Conservation (phyloP, 106 monocot species). For the Xerophyta viscosa region DNA sequence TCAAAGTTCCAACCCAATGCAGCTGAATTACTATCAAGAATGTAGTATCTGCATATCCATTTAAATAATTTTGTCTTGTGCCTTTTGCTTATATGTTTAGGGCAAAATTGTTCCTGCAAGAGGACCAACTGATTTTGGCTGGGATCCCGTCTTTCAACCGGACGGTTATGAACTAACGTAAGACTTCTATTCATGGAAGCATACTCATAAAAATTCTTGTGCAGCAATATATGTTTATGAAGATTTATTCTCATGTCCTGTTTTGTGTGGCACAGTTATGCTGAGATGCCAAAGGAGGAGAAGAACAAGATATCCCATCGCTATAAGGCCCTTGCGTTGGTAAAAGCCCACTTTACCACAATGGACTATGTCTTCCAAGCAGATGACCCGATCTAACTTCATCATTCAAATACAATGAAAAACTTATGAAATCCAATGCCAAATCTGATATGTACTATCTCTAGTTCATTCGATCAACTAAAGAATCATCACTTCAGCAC, state of each 20-base stretch:
- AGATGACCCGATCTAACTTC: constrained; percentile 9
- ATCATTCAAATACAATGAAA: no score
- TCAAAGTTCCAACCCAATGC: no score
- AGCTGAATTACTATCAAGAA: no score
- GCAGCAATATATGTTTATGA: background rate
- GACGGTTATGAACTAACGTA: constrained; percentile 87
- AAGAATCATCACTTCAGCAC: no score
- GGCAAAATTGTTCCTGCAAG: constrained; percentile 83
- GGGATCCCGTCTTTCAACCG: constrained; percentile 94
- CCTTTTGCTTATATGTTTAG: constrained; percentile 22
- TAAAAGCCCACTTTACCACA: constrained; percentile 70
- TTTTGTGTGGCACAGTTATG: constrained; percentile 42
- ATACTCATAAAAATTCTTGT: background rate
- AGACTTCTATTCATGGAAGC: background rate
- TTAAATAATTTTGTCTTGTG: no score
- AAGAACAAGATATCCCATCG: constrained; percentile 97
- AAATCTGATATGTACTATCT: no score
- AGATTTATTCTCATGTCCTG: no score
- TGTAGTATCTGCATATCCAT: no score
- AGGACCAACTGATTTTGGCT: constrained; percentile 87
- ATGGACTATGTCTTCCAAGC: constrained; percentile 50
- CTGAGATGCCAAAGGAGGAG: constrained; percentile 93
- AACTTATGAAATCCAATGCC: no score
- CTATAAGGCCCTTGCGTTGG: constrained; percentile 67
- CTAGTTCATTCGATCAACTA: no score